Evolutionary conservation across 768 basidiomycete genomes (phyloP), one percentile per base, ranked within the genome.

Genomic region (Pleurotus citrinopileatus): DNA sequence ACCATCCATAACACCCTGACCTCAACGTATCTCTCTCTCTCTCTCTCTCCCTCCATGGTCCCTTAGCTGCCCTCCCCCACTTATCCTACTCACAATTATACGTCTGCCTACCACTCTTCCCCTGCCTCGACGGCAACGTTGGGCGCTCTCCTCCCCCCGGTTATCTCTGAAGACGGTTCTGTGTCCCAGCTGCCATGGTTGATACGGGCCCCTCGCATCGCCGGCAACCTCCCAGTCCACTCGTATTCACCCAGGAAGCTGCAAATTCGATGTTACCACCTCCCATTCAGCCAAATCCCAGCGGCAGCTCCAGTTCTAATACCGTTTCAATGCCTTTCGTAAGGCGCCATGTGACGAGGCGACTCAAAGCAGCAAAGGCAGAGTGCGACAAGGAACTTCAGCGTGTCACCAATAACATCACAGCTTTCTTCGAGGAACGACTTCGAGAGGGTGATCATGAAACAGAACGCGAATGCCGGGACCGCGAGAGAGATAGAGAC

Each of bases 301-400:
- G 66, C 55, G 61, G 67, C 45, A 72, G 73, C 45, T 83, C 84
- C 4, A 77, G 76, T 48, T 78, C 86, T 23, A 89, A 88, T 67
- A 89, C 87, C 52, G 88, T 93, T 51, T 91, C 91, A 52, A 93
- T 93, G 91, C 90, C 91, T 56, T 92, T 93, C 67, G 91, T 98
- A 58, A 79, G 91, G 57, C 84, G 93, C 53, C 95, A 98, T 74
- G 92, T 98, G 63, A 92, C 89, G 34, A 84, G 93, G 59, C 86
- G 97, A 55, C 84, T 98, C 70, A 89, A 86, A 74, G 89, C 88
- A 3, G 94, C 96, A 55, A 98, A 99, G 76, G 84, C 90, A 47
- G 91, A 91, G 59, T 99, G 96, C 77, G 94, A 99, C 82, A 91
- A 90, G 76, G 94, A 97, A 70, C 83, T 99, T 7, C 86, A 88